Percentiles rank a stretch among this genome's conserved stretches.
phyloP scores from a whole-genome alignment of 805 yeast species.

The Scheffersomyces coipomensis region DNA sequence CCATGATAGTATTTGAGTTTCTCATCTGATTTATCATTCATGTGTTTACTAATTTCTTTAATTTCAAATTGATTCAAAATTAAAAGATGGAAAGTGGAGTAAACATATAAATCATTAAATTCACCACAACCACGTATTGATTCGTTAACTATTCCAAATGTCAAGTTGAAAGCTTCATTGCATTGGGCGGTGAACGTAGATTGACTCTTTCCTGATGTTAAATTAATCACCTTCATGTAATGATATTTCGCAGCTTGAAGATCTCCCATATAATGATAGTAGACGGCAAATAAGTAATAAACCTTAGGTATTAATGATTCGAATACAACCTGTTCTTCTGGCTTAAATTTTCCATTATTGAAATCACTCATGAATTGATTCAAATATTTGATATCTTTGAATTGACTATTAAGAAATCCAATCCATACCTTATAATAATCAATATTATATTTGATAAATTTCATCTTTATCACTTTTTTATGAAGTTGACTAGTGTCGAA shows the following conservation, averaged over 20 bases:
- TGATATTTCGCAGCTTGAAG: conserved; percentile 37
- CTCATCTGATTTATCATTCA: neutral
- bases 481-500: conserved; percentile 20
- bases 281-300: conserved; percentile 38
- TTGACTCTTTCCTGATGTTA: conserved; percentile 6
- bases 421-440: conserved; percentile 37
- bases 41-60: conserved; percentile 2
- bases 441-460: conserved; percentile 24
- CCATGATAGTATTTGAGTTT: conserved; percentile 7
- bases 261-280: conserved; percentile 37
- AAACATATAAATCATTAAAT: conserved; percentile 27
- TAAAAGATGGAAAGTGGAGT: conserved; percentile 27
- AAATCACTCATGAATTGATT: conserved; percentile 34
- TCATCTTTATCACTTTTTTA: conserved; percentile 22
- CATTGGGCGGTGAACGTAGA: neutral
- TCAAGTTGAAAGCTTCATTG: conserved; percentile 9
- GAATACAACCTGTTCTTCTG: conserved; percentile 38
- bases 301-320: conserved; percentile 35
- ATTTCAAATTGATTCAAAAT: conserved; percentile 22
- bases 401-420: conserved; percentile 29
- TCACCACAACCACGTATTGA: conserved; percentile 12
- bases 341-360: conserved; percentile 32
- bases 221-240: conserved; percentile 31
- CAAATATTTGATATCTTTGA: conserved; percentile 18
- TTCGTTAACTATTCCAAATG: conserved; percentile 25